Evolutionary conservation across 768 basidiomycete genomes (phyloP).

Genomic region (Phlebiopsis flavidoalba): DNA sequence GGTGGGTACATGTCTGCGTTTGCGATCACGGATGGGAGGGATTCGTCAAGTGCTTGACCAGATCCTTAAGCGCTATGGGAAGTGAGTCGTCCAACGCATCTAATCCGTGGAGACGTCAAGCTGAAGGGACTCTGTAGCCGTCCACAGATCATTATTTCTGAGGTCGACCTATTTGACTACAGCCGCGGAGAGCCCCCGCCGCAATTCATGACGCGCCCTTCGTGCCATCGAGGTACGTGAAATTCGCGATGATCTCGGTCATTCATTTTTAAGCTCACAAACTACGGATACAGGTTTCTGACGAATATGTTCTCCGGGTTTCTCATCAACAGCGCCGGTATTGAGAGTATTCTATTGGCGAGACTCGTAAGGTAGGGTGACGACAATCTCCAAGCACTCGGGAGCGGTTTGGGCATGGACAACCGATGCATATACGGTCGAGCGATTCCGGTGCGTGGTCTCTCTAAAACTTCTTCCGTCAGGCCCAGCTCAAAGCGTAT

Average conservation of each 20-base stretch:
- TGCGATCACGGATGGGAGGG: constrained; percentile 67
- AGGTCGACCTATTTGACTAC: constrained; percentile 80
- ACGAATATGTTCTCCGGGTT: constrained; percentile 74
- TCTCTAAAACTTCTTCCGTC: not conserved
- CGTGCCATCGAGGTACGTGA: constrained; percentile 67
- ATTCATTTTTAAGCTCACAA: not conserved
- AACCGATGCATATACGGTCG: constrained; percentile 56
- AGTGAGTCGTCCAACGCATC: constrained; percentile 38
- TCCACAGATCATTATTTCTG: constrained; percentile 54
- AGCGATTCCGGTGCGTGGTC: constrained; percentile 56
- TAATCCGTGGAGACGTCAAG: not conserved
- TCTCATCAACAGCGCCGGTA: constrained; percentile 66
- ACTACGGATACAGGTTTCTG: constrained; percentile 47
- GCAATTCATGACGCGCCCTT: constrained; percentile 65
- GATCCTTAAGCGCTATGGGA: constrained; percentile 53
- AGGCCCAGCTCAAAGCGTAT: not conserved
- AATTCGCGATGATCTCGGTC: constrained; percentile 11
- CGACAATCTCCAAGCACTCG: constrained; percentile 35
- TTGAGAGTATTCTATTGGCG: constrained; percentile 73
- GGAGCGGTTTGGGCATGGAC: constrained; percentile 57
- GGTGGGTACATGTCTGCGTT: constrained; percentile 57
- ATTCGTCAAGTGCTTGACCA: constrained; percentile 51
- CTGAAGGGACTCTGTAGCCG: constrained; percentile 28
- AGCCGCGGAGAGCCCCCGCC: constrained; percentile 62
- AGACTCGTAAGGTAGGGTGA: constrained; percentile 63